Evolutionary conservation across 2,329 filamentous ascomycete genomes (phyloP).

Genomic region (Sporothrix dimorphospora): DNA sequence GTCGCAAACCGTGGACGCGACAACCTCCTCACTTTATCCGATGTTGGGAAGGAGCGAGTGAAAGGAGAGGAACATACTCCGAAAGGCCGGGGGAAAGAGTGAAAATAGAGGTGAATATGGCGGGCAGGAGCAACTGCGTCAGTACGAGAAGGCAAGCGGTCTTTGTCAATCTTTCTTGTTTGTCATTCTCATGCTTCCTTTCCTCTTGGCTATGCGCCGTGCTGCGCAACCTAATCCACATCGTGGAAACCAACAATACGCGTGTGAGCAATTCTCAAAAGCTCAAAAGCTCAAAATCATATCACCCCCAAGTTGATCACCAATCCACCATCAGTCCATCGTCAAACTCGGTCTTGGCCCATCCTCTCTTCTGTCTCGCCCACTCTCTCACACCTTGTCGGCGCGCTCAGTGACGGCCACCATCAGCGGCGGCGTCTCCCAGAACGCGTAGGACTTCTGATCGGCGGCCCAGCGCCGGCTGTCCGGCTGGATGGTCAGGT

Average conservation of each 20-base stretch:
- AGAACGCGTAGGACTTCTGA: slow-evolving; percentile 47
- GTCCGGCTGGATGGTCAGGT: slow-evolving; percentile 47
- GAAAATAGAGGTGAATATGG: neutral
- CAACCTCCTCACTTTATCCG: neutral
- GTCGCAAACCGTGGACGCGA: neutral
- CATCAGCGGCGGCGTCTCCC: slow-evolving; percentile 46
- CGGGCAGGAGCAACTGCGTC: neutral
- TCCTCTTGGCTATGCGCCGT: neutral
- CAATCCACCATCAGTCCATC: neutral
- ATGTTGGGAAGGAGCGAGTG: neutral
- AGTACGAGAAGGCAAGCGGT: neutral
- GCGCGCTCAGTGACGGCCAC: slow-evolving; percentile 29
- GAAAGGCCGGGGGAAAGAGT: neutral
- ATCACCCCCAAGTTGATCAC: neutral
- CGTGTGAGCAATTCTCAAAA: neutral
- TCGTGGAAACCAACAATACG: neutral
- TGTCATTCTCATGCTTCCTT: neutral
- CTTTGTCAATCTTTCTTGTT: neutral
- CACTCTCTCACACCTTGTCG: neutral
- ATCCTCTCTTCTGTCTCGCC: neutral
- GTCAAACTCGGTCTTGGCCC: neutral
- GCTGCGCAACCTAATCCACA: neutral
- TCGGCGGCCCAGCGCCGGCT: slow-evolving; percentile 44
- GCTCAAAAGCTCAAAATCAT: neutral
- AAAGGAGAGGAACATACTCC: neutral